Base-by-base conservation (phyloP, 441 rosid species). In the Adansonia gregorii region DNA sequence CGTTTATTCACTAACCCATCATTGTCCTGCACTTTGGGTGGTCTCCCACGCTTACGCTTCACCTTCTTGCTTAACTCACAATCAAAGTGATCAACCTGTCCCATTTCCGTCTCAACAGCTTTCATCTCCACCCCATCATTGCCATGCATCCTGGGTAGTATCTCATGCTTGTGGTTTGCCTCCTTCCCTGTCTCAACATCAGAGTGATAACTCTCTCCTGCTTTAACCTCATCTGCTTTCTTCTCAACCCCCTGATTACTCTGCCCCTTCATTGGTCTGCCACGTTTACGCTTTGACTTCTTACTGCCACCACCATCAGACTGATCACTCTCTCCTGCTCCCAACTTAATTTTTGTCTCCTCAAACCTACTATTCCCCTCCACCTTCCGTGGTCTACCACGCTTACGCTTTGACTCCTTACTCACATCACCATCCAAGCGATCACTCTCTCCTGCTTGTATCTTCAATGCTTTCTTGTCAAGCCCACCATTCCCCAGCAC, bases 21-120 rank as follows among this genome's bases (percentile, higher is more conserved):
- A 67, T 54, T 63, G 12, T 24, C 67, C 59, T 75, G 74, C 77
- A 48, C 73, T 31, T 80, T 75, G 66, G 70, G 76, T 20, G 83
- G 87, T 69, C 87, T 83, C 56, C 85, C 83, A 61, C 76, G 82
- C 82, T 83, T 83, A 65, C 20, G 68, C 64, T 61, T 77, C 54
- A 74, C 45, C 52, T 46, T 11, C 41, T 67, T 65, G 49, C 31
- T 72, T 51, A 19, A 69, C 67, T 67, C 64, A 46, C 51, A 75
- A 56, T 61, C 78, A 68, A 77, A 73, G 54, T 75, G 77, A 78
- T 81, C 76, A 52, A 19, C 70, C 70, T 20, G 77, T 48, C 72
- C 73, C 60, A 63, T 80, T 76, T 76, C 77, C 56, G 14, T 68
- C 70, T 45, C 55, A 69, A 68, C 58, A 76, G 60, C 56, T 80